Evolutionary conservation across 345 rosid genomes (phyloP), one percentile per base, ranked within the genome.

Genomic region (Carallia brachiata): DNA sequence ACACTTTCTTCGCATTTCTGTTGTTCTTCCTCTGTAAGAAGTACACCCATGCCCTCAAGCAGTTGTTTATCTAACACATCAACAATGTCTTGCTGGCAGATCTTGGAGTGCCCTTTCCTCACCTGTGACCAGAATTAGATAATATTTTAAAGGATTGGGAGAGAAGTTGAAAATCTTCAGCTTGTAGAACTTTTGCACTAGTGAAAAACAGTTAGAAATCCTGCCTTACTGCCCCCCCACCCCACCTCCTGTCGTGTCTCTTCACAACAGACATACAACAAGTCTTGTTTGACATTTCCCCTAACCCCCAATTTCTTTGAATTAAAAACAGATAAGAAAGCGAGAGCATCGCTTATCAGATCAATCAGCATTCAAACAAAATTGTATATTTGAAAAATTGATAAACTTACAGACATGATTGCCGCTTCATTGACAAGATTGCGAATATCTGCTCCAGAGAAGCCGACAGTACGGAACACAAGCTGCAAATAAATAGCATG

Each of bases 41-140:
- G 96, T 28, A 91, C 95, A 56, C 98, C 98, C 97, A 94, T 90
- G 59, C 98, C 98, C 84, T 94, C 98, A 17, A 94, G 93, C 79
- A 94, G 85, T 78, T 94, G 97, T 76, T 94, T 94, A 76, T 94
- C 97, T 79, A 94, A 77, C 75, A 91, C 97, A 79, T 89, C 96
- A 81, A 88, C 79, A 44, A 94, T 80, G 79, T 94, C 98, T 80
- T 90, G 88, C 86, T 94, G 98, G 77, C 66, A 75, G 74, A 94
- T 86, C 80, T 78, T 83, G 69, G 92, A 75, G 75, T 87, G 95
- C 50, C 92, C 97, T 81, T 88, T 91, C 78, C 98, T 88, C 58
- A 94, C 98, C 97, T 94, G 80, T 30, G 69, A 75, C 31, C 70
- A 47, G 23, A 69, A 70, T 65, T 47, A 36, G 36, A 63, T 62